These are phyloP conservation scores for Pleurotus cornucopiae DNA, from an alignment of 768 basidiomycete species.

Conservation along the genomic window DNA sequence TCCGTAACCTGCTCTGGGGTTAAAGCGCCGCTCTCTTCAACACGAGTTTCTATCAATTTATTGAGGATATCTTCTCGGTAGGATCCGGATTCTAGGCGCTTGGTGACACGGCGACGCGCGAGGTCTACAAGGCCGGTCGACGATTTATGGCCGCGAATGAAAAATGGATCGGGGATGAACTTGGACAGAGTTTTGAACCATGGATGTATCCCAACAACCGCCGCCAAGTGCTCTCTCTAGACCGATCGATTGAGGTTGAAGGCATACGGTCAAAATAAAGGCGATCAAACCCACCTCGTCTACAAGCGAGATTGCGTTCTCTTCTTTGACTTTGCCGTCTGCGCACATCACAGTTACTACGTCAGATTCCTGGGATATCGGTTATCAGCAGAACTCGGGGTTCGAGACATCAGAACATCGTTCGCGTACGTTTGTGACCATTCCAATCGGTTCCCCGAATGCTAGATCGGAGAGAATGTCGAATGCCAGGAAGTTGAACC, in stretches of 20 bases:
- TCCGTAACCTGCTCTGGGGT: conserved; percentile 17
- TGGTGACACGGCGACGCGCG: conserved; percentile 19
- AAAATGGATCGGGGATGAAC: conserved; percentile 22
- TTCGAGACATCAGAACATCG: neutral
- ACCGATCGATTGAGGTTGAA: neutral
- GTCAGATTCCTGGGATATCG: conserved; percentile 18
- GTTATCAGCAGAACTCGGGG: neutral
- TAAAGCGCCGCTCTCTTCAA: conserved; percentile 11
- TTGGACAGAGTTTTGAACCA: conserved; percentile 13
- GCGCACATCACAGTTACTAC: conserved; percentile 15
- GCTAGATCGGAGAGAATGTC: conserved; percentile 29
- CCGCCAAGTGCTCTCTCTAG: conserved; percentile 25
- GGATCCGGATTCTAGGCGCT: conserved; percentile 16
- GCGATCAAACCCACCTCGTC: conserved; percentile 19
- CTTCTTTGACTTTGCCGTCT: conserved; percentile 15
- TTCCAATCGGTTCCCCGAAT: conserved; percentile 28
- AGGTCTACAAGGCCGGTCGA: conserved; percentile 18
- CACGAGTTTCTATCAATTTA: conserved; percentile 18
- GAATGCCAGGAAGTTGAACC: conserved; percentile 31
- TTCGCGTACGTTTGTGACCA: conserved; percentile 19
- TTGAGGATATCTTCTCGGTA: conserved; percentile 23
- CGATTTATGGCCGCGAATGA: conserved; percentile 18
- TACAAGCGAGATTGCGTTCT: conserved; percentile 22
- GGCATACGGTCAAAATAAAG: neutral
- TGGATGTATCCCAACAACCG: conserved; percentile 23